These are phyloP conservation scores for Aspergillus candidus DNA, from an alignment of 2,329 filamentous ascomycete species.

Conservation along the genomic window DNA sequence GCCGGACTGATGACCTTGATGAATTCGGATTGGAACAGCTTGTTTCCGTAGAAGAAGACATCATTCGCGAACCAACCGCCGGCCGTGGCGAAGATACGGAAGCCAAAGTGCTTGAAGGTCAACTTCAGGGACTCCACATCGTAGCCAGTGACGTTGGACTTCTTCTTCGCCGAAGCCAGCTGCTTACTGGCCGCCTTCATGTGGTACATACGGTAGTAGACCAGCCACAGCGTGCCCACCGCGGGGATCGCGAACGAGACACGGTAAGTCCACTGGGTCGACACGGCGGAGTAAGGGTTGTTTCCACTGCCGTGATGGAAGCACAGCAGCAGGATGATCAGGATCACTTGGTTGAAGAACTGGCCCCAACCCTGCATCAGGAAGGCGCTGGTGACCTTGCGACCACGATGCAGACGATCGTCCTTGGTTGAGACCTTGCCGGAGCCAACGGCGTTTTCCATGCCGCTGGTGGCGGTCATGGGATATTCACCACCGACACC, in stretches of 20 bases:
- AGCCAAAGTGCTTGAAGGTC: constrained; percentile 77
- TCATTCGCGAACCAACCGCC: constrained; percentile 94
- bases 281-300: constrained; percentile 69
- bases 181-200: constrained; percentile 86
- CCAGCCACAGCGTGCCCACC: constrained; percentile 84
- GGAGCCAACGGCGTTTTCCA: constrained; percentile 82
- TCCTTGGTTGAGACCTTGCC: constrained; percentile 85
- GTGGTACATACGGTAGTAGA: constrained; percentile 93
- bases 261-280: constrained; percentile 85
- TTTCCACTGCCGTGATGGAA: constrained; percentile 75
- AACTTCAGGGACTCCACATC: constrained; percentile 75
- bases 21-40: constrained; percentile 90
- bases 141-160: constrained; percentile 82
- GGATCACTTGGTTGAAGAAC: constrained; percentile 83
- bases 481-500: constrained; percentile 78
- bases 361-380: constrained; percentile 99
- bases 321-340: constrained; percentile 80
- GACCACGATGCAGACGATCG: constrained; percentile 89
- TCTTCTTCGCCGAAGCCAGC: constrained; percentile 76
- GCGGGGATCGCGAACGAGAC: constrained; percentile 88
- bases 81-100: constrained; percentile 77
- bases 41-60: constrained; percentile 99
- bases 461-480: constrained; percentile 91
- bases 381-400: constrained; percentile 92
- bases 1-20: constrained; percentile 71